These are phyloP conservation scores for Luzula sylvatica DNA, from an alignment of 176 grass and related monocot species.

Conservation along the genomic window DNA sequence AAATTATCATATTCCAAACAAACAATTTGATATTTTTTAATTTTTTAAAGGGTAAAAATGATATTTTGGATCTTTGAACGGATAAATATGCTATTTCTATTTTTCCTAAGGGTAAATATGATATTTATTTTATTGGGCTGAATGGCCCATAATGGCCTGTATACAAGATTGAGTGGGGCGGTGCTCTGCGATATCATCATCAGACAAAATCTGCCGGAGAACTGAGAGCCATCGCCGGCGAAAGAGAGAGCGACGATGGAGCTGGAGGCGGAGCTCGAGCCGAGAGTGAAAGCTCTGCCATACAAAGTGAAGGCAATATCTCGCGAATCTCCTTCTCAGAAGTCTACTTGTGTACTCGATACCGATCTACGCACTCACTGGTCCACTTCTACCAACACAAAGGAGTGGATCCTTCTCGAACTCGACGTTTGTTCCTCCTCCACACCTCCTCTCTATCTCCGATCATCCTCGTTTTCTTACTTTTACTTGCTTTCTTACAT, in stretches of 20 bases:
- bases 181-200: too few relatives aligned
- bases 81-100: too few relatives aligned
- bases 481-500: background rate
- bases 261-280: slow-evolving; percentile 49
- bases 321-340: slow-evolving; percentile 75
- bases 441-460: background rate
- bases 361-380: slow-evolving; percentile 82
- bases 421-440: slow-evolving; percentile 32
- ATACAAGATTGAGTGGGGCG: too few relatives aligned
- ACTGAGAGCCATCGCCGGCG: background rate
- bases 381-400: slow-evolving; percentile 83
- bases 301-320: slow-evolving; percentile 82
- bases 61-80: too few relatives aligned
- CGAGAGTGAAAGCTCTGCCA: slow-evolving; percentile 34
- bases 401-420: slow-evolving; percentile 98
- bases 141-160: too few relatives aligned
- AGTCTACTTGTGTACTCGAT: slow-evolving; percentile 62
- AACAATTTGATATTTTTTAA: slow-evolving; percentile 2
- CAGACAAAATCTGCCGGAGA: background rate
- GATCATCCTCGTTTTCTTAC: background rate
- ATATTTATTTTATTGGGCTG: too few relatives aligned
- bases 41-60: too few relatives aligned
- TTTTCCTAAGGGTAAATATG: too few relatives aligned
- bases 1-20: too few relatives aligned
- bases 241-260: slow-evolving; percentile 8